Percentiles rank a stretch among this genome's conserved stretches.
Conservation (phyloP, 768 basidiomycete genomes). For the Collybia sordida region DNA sequence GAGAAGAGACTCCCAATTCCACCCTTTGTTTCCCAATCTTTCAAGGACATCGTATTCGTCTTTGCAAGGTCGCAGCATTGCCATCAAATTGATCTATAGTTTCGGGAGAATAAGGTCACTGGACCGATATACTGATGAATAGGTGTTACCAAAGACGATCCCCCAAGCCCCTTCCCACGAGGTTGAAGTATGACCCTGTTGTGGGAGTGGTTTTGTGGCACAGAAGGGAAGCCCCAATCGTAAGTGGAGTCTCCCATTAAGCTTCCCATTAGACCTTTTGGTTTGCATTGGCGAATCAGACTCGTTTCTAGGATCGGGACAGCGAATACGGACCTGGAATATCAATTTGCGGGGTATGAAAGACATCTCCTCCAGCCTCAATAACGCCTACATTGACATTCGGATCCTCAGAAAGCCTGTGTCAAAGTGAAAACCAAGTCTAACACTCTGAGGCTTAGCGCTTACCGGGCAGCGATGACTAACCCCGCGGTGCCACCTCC, state of each 20-base stretch:
- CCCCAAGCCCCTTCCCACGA: constrained; percentile 22
- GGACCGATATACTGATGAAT: constrained; percentile 16
- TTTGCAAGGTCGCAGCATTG: constrained; percentile 24
- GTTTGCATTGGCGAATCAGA: too few species aligned
- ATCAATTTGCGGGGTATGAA: too few species aligned
- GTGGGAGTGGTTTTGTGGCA: constrained; percentile 21
- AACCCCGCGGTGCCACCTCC: constrained; percentile 15
- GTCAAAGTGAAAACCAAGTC: constrained; percentile 21
- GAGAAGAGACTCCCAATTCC: constrained; percentile 15
- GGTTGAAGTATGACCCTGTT: constrained; percentile 19
- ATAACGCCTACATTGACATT: constrained; percentile 27
- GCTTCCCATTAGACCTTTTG: constrained; percentile 12
- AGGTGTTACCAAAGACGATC: constrained; percentile 18
- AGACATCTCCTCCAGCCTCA: constrained; percentile 21
- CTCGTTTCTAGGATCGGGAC: not conserved
- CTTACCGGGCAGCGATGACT: not conserved
- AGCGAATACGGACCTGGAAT: constrained; percentile 14
- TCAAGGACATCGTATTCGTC: constrained; percentile 32
- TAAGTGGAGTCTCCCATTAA: constrained; percentile 14
- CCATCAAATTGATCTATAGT: constrained; percentile 20
- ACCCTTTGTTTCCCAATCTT: constrained; percentile 13
- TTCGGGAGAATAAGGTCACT: not conserved
- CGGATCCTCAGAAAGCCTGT: constrained; percentile 30
- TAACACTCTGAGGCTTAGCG: constrained; percentile 25
- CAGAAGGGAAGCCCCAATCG: constrained; percentile 31